These are phyloP conservation scores for Herpomyces periplanetae DNA, from an alignment of 2,329 filamentous ascomycete genomes.

Conservation along the genomic window DNA sequence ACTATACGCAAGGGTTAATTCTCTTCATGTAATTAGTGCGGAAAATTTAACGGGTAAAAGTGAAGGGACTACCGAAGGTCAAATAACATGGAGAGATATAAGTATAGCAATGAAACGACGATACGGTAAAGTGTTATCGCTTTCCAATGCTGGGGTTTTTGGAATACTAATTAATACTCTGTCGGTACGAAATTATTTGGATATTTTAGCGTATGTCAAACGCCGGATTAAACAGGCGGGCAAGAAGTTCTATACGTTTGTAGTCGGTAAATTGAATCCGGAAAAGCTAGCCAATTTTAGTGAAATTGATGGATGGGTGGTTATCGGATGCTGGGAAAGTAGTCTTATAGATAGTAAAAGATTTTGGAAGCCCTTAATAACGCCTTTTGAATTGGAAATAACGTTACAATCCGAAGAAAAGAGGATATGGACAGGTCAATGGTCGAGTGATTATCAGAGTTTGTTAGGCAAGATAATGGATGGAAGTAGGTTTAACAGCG, in stretches of 20 bases:
- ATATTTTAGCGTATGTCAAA: slow-evolving; percentile 33
- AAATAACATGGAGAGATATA: too few species aligned
- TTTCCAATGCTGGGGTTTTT: slow-evolving; percentile 44
- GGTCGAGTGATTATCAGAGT: slow-evolving; percentile 50
- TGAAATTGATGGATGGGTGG: slow-evolving; percentile 82
- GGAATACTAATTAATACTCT: slow-evolving; percentile 88
- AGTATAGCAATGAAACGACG: slow-evolving; percentile 30
- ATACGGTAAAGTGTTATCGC: slow-evolving; percentile 45
- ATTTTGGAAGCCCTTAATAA: slow-evolving; percentile 61
- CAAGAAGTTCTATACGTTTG: slow-evolving; percentile 83
- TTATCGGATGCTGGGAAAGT: slow-evolving; percentile 93
- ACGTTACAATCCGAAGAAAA: slow-evolving; percentile 32
- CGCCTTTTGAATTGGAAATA: slow-evolving; percentile 62
- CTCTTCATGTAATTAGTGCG: slow-evolving; percentile 12
- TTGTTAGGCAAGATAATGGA: slow-evolving; percentile 11
- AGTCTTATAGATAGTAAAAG: slow-evolving; percentile 55
- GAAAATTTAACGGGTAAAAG: slow-evolving; percentile 4
- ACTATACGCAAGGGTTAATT: slow-evolving; percentile 36
- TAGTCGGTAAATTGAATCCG: slow-evolving; percentile 79
- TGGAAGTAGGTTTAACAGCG: slow-evolving; percentile 1
- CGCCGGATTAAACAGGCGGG: slow-evolving; percentile 31
- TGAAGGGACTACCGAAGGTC: slow-evolving; percentile 11
- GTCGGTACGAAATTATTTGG: slow-evolving; percentile 56
- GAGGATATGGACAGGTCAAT: slow-evolving; percentile 48
- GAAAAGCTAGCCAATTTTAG: slow-evolving; percentile 88